These are phyloP conservation scores for Evansstolkia leycettana DNA, from an alignment of 495 filamentous ascomycete species.

Conservation along the genomic window DNA sequence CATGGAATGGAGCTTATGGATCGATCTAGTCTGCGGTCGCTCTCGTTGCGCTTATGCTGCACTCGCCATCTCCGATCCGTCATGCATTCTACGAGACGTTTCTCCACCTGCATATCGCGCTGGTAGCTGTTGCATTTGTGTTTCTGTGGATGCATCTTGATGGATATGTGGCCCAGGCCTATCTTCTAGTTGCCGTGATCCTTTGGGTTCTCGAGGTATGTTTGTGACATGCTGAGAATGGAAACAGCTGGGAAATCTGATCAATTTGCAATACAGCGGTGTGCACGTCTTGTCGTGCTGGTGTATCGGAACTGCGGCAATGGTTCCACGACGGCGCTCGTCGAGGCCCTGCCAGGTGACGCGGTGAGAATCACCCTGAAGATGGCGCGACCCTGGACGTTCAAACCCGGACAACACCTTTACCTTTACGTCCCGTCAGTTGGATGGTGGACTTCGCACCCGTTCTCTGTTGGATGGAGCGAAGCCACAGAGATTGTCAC, in stretches of 20 bases:
- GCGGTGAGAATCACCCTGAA: constrained; percentile 70
- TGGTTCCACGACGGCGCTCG: constrained; percentile 53
- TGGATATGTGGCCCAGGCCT: constrained; percentile 49
- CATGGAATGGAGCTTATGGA: background rate
- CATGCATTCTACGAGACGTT: constrained; percentile 97
- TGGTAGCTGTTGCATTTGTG: constrained; percentile 49
- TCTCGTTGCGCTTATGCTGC: constrained; percentile 45
- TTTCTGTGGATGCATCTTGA: constrained; percentile 63
- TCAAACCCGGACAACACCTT: constrained; percentile 74
- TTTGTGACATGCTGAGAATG: background rate
- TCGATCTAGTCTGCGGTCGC: constrained; percentile 25
- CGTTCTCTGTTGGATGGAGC: constrained; percentile 88
- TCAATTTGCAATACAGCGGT: constrained; percentile 24
- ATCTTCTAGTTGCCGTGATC: constrained; percentile 53
- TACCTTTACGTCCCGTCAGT: constrained; percentile 74
- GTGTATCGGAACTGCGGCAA: constrained; percentile 56
- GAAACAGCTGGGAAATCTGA: constrained; percentile 1
- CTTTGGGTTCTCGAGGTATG: constrained; percentile 64
- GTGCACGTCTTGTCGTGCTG: constrained; percentile 54
- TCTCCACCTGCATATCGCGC: constrained; percentile 64
- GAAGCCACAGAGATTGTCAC: constrained; percentile 27
- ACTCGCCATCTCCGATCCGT: constrained; percentile 62
- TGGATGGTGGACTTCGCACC: constrained; percentile 76
- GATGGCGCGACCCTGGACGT: constrained; percentile 61
- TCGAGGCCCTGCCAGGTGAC: constrained; percentile 73